Percentiles rank a stretch among this genome's conserved stretches.
These are phyloP conservation scores for Coniella lustricola DNA, from an alignment of 2,329 filamentous ascomycete genomes.

Conservation along the genomic window DNA sequence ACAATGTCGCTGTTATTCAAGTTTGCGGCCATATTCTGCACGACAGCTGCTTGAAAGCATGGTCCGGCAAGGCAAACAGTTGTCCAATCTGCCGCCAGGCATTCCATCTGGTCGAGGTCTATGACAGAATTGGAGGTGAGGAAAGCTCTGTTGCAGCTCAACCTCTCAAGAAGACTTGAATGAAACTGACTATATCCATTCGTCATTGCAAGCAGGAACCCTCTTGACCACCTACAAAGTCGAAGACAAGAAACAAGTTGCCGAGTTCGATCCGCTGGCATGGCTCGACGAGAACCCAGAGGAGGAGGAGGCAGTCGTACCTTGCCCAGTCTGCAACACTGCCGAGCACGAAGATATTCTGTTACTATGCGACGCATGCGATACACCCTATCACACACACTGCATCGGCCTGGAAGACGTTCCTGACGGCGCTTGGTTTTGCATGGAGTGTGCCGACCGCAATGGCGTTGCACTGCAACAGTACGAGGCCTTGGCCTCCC, in stretches of 20 bases:
- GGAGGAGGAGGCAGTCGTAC: conserved; percentile 61
- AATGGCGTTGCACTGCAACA: conserved; percentile 33
- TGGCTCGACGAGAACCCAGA: conserved; percentile 68
- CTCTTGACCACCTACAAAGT: conserved; percentile 56
- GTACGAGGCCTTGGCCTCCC: conserved; percentile 20
- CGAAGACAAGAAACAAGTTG: conserved; percentile 80
- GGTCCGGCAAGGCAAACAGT: conserved; percentile 95
- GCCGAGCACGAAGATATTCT: conserved; percentile 77
- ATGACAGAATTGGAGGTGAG: conserved; percentile 72
- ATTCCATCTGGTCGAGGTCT: conserved; percentile 86
- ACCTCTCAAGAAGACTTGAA: neutral
- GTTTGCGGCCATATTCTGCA: conserved; percentile 90
- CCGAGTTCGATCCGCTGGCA: conserved; percentile 75
- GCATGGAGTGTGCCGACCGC: conserved; percentile 66
- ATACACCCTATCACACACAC: conserved; percentile 83
- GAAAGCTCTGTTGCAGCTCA: conserved; percentile 16
- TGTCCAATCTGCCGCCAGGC: conserved; percentile 92
- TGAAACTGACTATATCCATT: conserved; percentile 18
- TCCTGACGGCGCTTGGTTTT: conserved; percentile 80
- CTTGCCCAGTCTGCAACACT: conserved; percentile 79
- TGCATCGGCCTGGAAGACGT: conserved; percentile 78
- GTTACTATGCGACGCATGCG: conserved; percentile 86
- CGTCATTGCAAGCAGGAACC: conserved; percentile 36
- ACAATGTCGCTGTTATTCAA: conserved; percentile 52
- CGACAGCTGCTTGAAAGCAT: conserved; percentile 84